These are phyloP conservation scores for Quercus agrifolia DNA, from an alignment of 306 rosid genomes.

Conservation along the genomic window DNA sequence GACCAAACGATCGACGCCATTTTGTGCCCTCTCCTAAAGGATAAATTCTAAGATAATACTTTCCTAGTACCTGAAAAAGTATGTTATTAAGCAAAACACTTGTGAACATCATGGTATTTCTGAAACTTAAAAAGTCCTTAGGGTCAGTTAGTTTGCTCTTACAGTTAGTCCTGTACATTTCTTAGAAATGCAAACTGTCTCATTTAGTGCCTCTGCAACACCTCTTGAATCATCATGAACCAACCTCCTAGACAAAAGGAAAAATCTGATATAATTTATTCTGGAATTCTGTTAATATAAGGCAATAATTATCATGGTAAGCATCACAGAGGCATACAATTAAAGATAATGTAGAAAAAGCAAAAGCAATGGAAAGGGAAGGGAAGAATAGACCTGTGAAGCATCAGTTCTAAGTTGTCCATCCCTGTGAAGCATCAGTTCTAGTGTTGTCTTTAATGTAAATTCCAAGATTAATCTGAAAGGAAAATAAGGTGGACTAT, in stretches of 20 bases:
- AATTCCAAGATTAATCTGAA: slow-evolving; percentile 72
- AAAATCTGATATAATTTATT: no score
- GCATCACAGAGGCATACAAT: background rate
- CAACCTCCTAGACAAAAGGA: slow-evolving; percentile 53
- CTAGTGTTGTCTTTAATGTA: slow-evolving; percentile 44
- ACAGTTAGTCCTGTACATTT: slow-evolving; percentile 72
- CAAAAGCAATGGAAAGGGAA: background rate
- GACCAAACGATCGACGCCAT: slow-evolving; percentile 91
- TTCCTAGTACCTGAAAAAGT: slow-evolving; percentile 63
- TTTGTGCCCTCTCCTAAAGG: slow-evolving; percentile 73
- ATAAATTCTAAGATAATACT: slow-evolving; percentile 71
- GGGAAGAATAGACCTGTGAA: slow-evolving; percentile 55
- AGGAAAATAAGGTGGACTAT: background rate
- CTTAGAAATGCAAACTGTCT: slow-evolving; percentile 62
- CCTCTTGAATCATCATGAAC: slow-evolving; percentile 76
- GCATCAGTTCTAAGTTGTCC: slow-evolving; percentile 74
- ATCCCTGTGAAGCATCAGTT: slow-evolving; percentile 19
- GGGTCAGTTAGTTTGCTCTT: slow-evolving; percentile 29
- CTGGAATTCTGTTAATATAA: no score
- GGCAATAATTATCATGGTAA: no score
- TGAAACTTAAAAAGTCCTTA: background rate
- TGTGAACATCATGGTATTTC: slow-evolving; percentile 8
- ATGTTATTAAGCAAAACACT: background rate
- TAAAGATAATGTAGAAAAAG: background rate
- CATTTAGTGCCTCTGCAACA: slow-evolving; percentile 76